Percentiles rank a stretch among this genome's conserved stretches.
These are phyloP conservation scores for Gymnopilus junonius DNA, from an alignment of 768 basidiomycete species.

Conservation along the genomic window DNA sequence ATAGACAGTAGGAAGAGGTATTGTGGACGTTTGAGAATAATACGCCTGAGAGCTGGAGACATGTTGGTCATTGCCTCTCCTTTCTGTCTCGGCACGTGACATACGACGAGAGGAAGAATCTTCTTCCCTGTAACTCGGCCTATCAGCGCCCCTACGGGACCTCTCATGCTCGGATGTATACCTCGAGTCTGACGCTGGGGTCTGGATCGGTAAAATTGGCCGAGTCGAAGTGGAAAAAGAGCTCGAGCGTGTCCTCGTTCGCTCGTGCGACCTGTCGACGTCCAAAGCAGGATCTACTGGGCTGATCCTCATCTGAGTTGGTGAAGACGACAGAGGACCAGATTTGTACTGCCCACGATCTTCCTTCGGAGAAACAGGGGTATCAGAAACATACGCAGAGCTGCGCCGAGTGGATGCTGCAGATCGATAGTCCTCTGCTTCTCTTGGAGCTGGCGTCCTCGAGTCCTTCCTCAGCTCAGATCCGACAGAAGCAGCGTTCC, in stretches of 20 bases:
- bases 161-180: slow-evolving; percentile 19
- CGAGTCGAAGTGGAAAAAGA: slow-evolving; percentile 20
- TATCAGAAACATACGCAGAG: slow-evolving; percentile 6
- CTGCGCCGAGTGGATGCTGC: not conserved
- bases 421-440: not conserved
- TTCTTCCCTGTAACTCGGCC: not conserved
- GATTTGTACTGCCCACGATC: slow-evolving; percentile 14
- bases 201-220: slow-evolving; percentile 9
- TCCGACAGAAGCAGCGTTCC: not conserved
- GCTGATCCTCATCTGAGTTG: slow-evolving; percentile 19
- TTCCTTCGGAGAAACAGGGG: not conserved
- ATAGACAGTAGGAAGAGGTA: not conserved
- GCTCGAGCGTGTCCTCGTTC: slow-evolving; percentile 20
- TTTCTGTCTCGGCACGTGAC: slow-evolving; percentile 10
- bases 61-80: slow-evolving; percentile 3
- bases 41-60: slow-evolving; percentile 13
- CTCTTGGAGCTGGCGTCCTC: slow-evolving; percentile 13
- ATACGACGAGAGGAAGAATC: slow-evolving; percentile 1
- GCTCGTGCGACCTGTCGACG: slow-evolving; percentile 2
- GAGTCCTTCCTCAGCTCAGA: slow-evolving; percentile 16
- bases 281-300: slow-evolving; percentile 16
- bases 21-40: slow-evolving; percentile 9
- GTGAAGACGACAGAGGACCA: slow-evolving; percentile 22
- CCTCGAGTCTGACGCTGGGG: slow-evolving; percentile 9
- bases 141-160: slow-evolving; percentile 4